These are phyloP conservation scores for Parathielavia appendiculata DNA, from an alignment of 495 filamentous ascomycete genomes.

Conservation along the genomic window DNA sequence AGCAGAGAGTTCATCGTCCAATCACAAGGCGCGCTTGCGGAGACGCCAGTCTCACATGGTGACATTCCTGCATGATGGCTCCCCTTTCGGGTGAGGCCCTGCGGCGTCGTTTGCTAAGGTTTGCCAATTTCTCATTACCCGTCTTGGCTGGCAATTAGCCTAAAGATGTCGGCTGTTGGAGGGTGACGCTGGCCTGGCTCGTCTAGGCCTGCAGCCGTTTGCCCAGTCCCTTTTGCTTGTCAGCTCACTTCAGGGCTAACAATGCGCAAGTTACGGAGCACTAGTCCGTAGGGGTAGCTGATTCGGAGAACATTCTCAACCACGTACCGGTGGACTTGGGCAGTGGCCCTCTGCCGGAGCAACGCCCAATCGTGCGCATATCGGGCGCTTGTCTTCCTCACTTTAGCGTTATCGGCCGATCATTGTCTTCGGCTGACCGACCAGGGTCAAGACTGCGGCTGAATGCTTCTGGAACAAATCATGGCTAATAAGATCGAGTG, in stretches of 20 bases:
- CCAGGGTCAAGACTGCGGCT: conserved; percentile 12
- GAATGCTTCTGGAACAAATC: conserved; percentile 12
- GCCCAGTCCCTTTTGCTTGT: conserved; percentile 1
- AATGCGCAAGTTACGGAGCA: not conserved
- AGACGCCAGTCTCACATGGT: conserved; percentile 1
- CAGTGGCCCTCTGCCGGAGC: conserved; percentile 1
- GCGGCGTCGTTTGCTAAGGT: conserved; percentile 5
- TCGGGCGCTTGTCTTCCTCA: not conserved
- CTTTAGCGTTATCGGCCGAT: not conserved
- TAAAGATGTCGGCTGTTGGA: conserved; percentile 17
- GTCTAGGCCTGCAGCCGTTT: not conserved
- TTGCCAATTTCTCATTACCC: conserved; percentile 19
- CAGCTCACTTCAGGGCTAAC: not conserved
- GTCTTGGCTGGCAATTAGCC: conserved; percentile 28
- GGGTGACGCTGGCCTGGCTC: not conserved
- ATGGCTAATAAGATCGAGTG: conserved; percentile 14
- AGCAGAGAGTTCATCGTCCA: conserved; percentile 1
- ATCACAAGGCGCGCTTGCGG: conserved; percentile 6
- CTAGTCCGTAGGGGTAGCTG: not conserved
- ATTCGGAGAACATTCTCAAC: not conserved
- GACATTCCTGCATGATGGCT: conserved; percentile 10
- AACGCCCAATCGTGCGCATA: not conserved
- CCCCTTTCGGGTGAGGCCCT: not conserved
- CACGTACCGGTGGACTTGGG: not conserved
- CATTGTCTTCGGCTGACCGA: not conserved